Conservation (phyloP, 148 eudicot species). For the Spergularia bocconei region DNA sequence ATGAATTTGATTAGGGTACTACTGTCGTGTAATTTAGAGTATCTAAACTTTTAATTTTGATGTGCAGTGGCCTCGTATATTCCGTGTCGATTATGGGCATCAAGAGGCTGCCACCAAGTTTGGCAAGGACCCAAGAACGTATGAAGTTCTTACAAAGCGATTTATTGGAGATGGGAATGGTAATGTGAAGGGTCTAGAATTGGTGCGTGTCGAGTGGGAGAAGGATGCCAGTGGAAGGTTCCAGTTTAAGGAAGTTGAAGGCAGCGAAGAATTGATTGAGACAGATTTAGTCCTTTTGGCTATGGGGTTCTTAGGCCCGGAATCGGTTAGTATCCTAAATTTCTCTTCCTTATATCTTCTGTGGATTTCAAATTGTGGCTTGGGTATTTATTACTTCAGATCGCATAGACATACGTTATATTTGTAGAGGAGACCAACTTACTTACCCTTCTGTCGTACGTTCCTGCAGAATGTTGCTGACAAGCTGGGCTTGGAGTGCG, state of each 20-base stretch:
- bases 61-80: slow-evolving; percentile 94
- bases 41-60: not conserved
- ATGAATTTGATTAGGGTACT: not conserved
- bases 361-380: not conserved
- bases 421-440: not conserved
- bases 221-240: slow-evolving; percentile 86
- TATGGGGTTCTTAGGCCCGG: slow-evolving; percentile 99
- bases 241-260: slow-evolving; percentile 86
- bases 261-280: slow-evolving; percentile 68
- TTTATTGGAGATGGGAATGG: slow-evolving; percentile 90
- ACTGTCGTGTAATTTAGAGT: too few species aligned
- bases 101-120: slow-evolving; percentile 92
- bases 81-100: slow-evolving; percentile 98
- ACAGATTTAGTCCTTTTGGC: slow-evolving; percentile 88
- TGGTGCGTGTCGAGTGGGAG: slow-evolving; percentile 84
- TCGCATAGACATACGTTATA: not conserved
- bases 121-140: slow-evolving; percentile 92
- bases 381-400: not conserved
- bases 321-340: slow-evolving; percentile 58
- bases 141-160: slow-evolving; percentile 88
- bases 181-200: slow-evolving; percentile 72
- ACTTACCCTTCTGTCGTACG: slow-evolving; percentile 16
- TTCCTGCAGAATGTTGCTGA: slow-evolving; percentile 58
- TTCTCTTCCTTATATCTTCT: not conserved
- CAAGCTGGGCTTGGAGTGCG: slow-evolving; percentile 75